Conservation (phyloP, 257 asterid genomes). For the Pogostemon cablin region DNA sequence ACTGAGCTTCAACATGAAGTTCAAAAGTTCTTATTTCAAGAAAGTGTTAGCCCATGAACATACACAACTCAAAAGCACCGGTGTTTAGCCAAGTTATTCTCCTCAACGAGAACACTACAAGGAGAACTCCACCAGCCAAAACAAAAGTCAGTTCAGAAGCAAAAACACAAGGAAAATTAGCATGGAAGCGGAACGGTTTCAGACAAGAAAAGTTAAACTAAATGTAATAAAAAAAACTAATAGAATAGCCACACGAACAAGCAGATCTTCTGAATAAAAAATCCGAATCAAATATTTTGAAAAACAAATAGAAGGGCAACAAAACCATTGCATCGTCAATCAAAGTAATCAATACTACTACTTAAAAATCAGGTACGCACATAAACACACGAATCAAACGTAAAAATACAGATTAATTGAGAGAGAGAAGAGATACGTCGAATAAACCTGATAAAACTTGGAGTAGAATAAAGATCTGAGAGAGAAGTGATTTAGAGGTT, state of each 20-base stretch:
- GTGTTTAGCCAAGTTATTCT: neutral
- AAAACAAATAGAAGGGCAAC: neutral
- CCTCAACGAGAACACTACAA: neutral
- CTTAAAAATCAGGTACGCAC: conserved; percentile 16
- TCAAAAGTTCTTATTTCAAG: neutral
- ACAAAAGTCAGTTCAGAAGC: neutral
- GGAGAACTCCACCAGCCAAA: neutral
- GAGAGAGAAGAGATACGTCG: neutral
- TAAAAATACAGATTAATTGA: neutral
- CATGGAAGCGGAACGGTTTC: neutral
- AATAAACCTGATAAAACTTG: conserved; percentile 35
- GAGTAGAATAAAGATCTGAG: conserved; percentile 37
- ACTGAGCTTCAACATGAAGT: neutral
- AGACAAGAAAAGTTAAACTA: neutral
- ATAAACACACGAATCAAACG: conserved; percentile 11
- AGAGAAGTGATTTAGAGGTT: conserved; percentile 14
- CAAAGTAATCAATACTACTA: neutral
- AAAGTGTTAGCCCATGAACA: neutral
- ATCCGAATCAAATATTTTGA: conserved; percentile 2
- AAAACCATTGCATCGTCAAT: conserved; percentile 26
- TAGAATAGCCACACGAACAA: neutral
- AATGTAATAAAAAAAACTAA: neutral
- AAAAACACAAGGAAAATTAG: neutral
- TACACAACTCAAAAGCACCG: neutral
- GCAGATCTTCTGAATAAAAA: conserved; percentile 29